phyloP scores from a whole-genome alignment of 2,329 filamentous ascomycete genomes.

The Aspergillus unguis region DNA sequence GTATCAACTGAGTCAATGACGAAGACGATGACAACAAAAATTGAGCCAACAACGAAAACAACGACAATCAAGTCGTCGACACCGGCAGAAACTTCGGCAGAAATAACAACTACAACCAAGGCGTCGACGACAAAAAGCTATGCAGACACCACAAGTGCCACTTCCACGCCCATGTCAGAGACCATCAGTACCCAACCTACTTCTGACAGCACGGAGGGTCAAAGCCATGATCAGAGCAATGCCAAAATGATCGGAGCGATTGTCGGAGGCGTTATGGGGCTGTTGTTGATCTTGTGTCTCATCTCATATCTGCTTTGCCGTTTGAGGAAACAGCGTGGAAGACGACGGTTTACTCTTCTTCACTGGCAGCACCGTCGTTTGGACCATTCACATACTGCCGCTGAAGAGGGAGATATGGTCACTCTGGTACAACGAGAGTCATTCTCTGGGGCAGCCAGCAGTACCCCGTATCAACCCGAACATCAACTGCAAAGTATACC shows the following conservation, averaged over 20 bases:
- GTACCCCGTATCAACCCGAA: not conserved
- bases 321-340: constrained; percentile 3
- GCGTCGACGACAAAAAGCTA: not conserved
- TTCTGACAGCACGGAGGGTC: not conserved
- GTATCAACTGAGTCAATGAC: not conserved
- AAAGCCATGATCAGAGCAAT: not conserved
- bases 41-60: not conserved
- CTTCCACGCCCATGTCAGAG: not conserved
- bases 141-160: not conserved
- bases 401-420: not conserved
- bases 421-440: not conserved
- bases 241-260: constrained; percentile 5
- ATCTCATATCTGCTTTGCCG: constrained; percentile 8
- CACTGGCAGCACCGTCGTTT: constrained; percentile 3
- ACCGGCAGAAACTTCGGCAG: not conserved
- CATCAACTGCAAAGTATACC: not conserved
- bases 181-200: not conserved
- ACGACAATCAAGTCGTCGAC: not conserved
- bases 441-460: no score
- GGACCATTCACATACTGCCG: not conserved
- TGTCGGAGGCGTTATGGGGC: constrained; percentile 1
- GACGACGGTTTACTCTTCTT: constrained; percentile 11
- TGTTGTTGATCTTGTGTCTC: constrained; percentile 5
- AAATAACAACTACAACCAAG: not conserved
- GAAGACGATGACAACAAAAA: not conserved